These are phyloP conservation scores for Conticribra weissflogii DNA, from an alignment of 108 stramenopile genomes.

Conservation along the genomic window DNA sequence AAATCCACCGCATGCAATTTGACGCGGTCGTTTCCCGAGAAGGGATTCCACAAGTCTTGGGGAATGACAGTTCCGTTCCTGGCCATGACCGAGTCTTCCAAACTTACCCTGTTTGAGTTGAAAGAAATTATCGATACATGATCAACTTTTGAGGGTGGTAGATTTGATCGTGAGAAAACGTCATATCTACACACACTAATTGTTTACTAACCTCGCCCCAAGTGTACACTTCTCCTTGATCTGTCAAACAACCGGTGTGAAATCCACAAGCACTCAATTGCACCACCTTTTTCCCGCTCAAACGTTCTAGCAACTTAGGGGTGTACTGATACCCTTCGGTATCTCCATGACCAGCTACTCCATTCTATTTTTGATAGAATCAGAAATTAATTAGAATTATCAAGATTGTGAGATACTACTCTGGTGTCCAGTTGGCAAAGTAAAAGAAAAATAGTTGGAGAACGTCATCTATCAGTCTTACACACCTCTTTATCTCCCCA, in stretches of 20 bases:
- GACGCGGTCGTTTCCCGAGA: constrained; percentile 71
- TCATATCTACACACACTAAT: no score
- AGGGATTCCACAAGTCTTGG: constrained; percentile 87
- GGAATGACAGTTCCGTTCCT: constrained; percentile 86
- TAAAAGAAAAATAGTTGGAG: not conserved
- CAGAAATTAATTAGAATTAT: no score
- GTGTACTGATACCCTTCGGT: constrained; percentile 95
- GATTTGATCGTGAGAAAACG: no score
- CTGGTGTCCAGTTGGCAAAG: no score
- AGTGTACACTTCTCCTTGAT: constrained; percentile 82
- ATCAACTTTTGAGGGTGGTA: no score
- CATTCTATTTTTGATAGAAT: no score
- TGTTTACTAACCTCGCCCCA: constrained; percentile 70
- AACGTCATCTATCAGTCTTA: constrained; percentile 62
- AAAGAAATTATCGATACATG: no score
- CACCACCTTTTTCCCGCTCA: constrained; percentile 82
- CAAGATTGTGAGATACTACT: no score
- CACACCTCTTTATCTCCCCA: constrained; percentile 58
- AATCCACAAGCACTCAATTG: constrained; percentile 95
- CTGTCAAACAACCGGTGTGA: constrained; percentile 92
- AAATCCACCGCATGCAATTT: constrained; percentile 91
- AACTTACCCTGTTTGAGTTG: constrained; percentile 78
- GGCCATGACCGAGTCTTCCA: constrained; percentile 91
- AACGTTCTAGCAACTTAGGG: constrained; percentile 81
- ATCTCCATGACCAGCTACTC: constrained; percentile 94